Evolutionary conservation across 257 asterid species (phyloP), one percentile per base, ranked within the genome.

Genomic region (Solanum habrochaites): DNA sequence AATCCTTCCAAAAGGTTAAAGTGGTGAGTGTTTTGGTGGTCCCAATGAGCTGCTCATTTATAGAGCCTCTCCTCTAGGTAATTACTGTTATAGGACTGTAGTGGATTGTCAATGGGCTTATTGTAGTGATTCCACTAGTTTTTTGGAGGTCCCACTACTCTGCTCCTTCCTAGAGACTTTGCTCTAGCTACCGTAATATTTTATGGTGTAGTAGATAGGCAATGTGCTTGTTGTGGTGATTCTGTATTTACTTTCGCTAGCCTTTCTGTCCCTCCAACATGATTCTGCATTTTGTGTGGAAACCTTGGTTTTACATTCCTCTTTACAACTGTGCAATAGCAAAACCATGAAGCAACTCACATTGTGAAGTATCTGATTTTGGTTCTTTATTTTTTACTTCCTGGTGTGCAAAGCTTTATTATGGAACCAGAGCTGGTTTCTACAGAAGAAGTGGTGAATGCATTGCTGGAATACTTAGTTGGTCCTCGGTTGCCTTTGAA

Each of bases 391-490:
- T 74, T 74, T 39, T 74, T 27, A 0, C 40, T 74, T 74, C 32
- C 25, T 74, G 82, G 56, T 29, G 40, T 6, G 32, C 82, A 81
- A 81, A 81, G 85, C 69, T 20, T 21, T 43, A 29, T 42, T 31
- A 43, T 58, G 40, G 86, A n/a, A 82, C 75, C 74, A 21, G 90
- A 88, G 86, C 89, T 86, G 82, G 89, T 89, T 32, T 86, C 92
- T 11, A 82, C 91, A 21, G 83, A 92, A 82, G 93, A 90, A 58
- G 91, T 90, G 87, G 91, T 94, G 43, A 82, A 39, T 74, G 93
- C 92, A 43, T 90, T 93, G 31, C 82, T 93, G 73, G 94, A 90
- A 87, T 80, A 20, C 23, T 87, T 93, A 87, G 95, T 94, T 71
- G 93, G 80, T 84, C 97, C 97, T 70, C 60, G 67, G 85, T 87